These are phyloP conservation scores for Irpex sp. DNA, from an alignment of 1,284 basidiomycete species.

Conservation along the genomic window DNA sequence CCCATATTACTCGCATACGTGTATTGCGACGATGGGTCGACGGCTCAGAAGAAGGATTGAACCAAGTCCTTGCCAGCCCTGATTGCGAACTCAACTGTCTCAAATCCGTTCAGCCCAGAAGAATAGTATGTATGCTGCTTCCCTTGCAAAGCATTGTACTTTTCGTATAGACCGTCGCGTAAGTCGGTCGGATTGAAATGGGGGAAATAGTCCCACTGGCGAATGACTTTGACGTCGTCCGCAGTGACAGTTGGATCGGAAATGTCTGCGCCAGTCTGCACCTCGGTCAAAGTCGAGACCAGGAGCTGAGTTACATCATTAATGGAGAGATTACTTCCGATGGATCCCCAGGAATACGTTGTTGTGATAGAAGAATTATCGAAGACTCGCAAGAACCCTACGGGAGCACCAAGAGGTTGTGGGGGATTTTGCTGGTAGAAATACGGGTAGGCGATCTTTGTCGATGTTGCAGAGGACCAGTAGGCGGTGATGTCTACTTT, in stretches of 20 bases:
- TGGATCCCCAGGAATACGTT: not conserved
- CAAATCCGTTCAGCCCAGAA: not conserved
- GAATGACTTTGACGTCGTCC: not conserved
- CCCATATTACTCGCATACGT: no score
- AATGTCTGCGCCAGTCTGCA: not conserved
- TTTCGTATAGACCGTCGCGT: not conserved
- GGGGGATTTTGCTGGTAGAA: not conserved
- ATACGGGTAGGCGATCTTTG: not conserved
- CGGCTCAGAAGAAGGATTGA: not conserved
- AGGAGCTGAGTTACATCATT: not conserved
- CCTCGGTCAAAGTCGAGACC: not conserved
- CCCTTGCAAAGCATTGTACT: not conserved
- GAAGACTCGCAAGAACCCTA: not conserved
- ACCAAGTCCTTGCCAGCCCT: slow-evolving; percentile 1
- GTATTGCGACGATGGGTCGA: no score
- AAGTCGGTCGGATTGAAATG: not conserved
- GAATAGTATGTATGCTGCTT: slow-evolving; percentile 1
- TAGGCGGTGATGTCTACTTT: not conserved
- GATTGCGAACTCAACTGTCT: not conserved
- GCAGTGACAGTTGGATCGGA: not conserved
- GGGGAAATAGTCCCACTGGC: slow-evolving; percentile 1
- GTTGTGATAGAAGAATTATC: not conserved
- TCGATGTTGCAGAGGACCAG: not conserved
- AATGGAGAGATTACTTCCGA: not conserved
- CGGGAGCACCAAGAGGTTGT: not conserved